Percentiles rank a stretch among this genome's conserved stretches.
Conservation (phyloP, 2,329 filamentous ascomycete species). For the Neodidymelliopsis sp. region DNA sequence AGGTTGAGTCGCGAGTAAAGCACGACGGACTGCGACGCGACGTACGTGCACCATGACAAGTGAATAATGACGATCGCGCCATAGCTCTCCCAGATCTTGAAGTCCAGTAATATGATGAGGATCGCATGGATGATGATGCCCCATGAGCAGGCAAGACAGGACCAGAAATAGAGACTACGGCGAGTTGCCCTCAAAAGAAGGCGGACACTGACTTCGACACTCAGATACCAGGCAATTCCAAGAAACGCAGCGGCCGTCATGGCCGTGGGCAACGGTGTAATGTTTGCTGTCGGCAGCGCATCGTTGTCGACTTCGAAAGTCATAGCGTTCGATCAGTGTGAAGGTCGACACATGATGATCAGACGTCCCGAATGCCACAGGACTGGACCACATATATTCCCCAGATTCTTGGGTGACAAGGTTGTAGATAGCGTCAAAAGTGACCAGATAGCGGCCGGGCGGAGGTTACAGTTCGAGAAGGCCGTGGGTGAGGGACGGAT, state of each 20-base stretch:
- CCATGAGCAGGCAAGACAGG: conserved; percentile 34
- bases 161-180: conserved; percentile 59
- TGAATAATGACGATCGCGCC: conserved; percentile 53
- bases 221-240: conserved; percentile 44
- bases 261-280: conserved; percentile 21
- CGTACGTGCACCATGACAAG: conserved; percentile 65
- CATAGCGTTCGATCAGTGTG: conserved; percentile 14
- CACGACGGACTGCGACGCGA: conserved; percentile 66
- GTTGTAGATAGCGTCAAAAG: conserved; percentile 6
- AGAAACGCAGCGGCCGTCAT: conserved; percentile 30
- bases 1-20: conserved; percentile 68
- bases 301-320: conserved; percentile 18
- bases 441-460: conserved; percentile 3
- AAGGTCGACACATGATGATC: conserved; percentile 7
- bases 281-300: conserved; percentile 16
- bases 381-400: conserved; percentile 9
- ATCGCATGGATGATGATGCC: conserved; percentile 50
- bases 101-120: conserved; percentile 52
- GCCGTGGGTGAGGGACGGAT: conserved; percentile 7
- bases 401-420: conserved; percentile 2
- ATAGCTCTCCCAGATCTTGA: conserved; percentile 53
- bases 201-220: conserved; percentile 53
- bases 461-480: not conserved
- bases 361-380: not conserved
- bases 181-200: conserved; percentile 46